Evolutionary conservation across 257 asterid species (phyloP), one percentile per base, ranked within the genome.

Genomic region (Solanum sitiens): DNA sequence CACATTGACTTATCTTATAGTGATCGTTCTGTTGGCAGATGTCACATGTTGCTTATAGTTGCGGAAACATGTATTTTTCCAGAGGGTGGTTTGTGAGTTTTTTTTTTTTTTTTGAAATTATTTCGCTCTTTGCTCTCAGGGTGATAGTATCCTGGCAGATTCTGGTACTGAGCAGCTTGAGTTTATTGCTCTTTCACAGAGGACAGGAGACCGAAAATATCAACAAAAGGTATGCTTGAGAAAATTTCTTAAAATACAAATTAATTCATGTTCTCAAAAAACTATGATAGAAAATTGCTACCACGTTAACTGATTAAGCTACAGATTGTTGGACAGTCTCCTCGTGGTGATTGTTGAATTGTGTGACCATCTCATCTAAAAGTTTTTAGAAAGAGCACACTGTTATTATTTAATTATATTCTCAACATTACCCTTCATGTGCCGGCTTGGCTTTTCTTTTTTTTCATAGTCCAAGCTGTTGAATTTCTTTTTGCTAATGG

Each of bases 111-210:
- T 74, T 14, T 61, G 39, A 40, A 44, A 14, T 87, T 77, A 11
- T 86, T n/a, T 27, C 67, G 50, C 40, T 87, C 73, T 90, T 86
- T 89, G 82, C 76, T 84, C 89, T 86, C 90, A 97, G 99, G 99
- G 99, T 90, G 95, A 95, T 89, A 97, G 99, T 91, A 94, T 97
- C 91, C 92, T 97, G 91, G 99, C 99, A 80, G 98, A 96, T 93
- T 95, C 99, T 86, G 98, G 96, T 89, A 95, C 99, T 39, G 99
- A 97, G 94, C 99, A 96, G 92, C 93, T 97, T 91, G 99, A 96
- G 90, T 97, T 97, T 91, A 97, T 97, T 91, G 99, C 99, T 89
- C 99, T 97, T 91, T 97, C 99, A 86, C 96, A 96, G 86, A 94
- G 99, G 93, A 96, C 99, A 27, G 98, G 98, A 83, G 94, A 97